These are phyloP conservation scores for Dendrothele bispora DNA, from an alignment of 768 basidiomycete species.

Conservation along the genomic window DNA sequence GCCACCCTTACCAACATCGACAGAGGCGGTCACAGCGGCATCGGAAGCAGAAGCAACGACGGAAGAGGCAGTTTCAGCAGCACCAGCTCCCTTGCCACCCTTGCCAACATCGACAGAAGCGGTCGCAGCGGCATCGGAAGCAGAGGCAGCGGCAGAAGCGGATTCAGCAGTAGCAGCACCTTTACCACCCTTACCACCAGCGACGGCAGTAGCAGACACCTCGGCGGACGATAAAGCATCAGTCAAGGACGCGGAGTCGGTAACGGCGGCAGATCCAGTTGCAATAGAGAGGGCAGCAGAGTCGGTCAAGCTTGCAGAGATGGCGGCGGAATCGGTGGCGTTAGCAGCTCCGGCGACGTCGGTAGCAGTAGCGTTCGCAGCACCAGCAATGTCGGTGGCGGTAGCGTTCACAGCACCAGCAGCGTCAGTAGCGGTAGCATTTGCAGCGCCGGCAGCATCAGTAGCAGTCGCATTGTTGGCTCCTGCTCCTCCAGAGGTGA, in stretches of 20 bases:
- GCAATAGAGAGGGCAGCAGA: neutral
- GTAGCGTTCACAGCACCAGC: too few species aligned
- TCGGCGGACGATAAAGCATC: too few species aligned
- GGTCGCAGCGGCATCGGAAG: neutral
- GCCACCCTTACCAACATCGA: neutral
- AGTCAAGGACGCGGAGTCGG: neutral
- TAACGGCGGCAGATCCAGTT: neutral
- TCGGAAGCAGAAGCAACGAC: neutral
- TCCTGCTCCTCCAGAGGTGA: conserved; percentile 4
- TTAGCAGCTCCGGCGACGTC: neutral
- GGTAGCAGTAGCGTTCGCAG: neutral
- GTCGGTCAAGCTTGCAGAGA: neutral
- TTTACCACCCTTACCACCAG: neutral
- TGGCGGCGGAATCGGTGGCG: neutral
- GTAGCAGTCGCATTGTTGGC: neutral
- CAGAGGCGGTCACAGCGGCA: neutral
- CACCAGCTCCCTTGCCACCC: neutral
- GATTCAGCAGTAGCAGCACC: neutral
- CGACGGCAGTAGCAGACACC: neutral
- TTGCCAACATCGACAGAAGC: neutral
- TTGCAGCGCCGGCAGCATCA: neutral
- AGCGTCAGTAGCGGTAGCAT: neutral
- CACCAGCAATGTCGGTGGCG: neutral
- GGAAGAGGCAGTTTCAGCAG: neutral
- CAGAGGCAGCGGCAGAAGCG: neutral